Base-by-base conservation (phyloP, 192 early-diverging fungal species). In the Rhizoclosmatium globosum region DNA sequence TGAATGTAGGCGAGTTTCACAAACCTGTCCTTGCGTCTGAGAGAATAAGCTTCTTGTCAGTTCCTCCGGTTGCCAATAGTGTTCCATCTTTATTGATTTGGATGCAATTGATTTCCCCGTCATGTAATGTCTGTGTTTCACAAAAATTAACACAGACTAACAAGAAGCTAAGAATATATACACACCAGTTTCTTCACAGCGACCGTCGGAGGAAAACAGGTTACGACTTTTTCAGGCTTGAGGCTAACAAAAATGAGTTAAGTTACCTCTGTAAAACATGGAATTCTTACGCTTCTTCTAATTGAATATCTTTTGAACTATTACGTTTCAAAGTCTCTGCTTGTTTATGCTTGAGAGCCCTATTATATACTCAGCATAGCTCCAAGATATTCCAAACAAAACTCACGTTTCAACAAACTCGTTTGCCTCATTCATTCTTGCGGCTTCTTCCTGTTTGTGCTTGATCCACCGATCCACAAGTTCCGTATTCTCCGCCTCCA, bases 381-480 rank as follows among this genome's bases (percentile, higher is more conserved):
- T 64, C 23, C 62, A 42, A 6, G 21, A 11, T 21, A 64, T 11
- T 17, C 62, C 31, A 53, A 38, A 38, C 68, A 75, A 64, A 58
- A 84, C 80, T 81, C 86, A 92, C 93, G 82, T 86, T 90, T 97
- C 97, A 76, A 94, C 89, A 85, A 95, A 94, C 64, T 90, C 88
- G 70, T 95, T 99, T 2, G 92, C 95, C 58, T 95, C 94, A 82
- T 99, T 98, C 91, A 99, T 94, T 79, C 92, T 92, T 45, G 94
- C 91, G 1, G 94, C 97, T 93, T 94, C 93, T 90, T 95, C 83
- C 93, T 96, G 82, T 80, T 94, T 92, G 46, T 97, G 88, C 47
- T 77, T 38, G 31, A 89, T 87, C 95, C 95, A 97, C 66, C 97
- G 86, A 74, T 95, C 91, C 41, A 99, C 87, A 47, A 99, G 86